Evolutionary conservation across 202 grass and related monocot genomes (phyloP), one percentile per base, ranked within the genome.

Genomic region (Digitaria exilis): DNA sequence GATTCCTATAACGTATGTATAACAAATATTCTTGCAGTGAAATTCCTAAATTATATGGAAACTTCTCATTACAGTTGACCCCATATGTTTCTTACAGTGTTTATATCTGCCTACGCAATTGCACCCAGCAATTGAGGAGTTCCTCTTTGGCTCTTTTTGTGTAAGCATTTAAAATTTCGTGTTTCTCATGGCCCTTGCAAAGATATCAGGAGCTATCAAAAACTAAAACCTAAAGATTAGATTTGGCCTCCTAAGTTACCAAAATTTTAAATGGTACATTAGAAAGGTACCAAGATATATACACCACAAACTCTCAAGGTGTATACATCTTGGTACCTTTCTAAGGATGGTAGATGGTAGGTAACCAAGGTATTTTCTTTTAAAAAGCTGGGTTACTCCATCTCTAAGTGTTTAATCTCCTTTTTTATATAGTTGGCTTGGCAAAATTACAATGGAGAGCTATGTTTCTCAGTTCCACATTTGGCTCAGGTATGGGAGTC

Each of bases 401-500:
- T 52, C 37, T 21, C 57, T 69, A 45, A 83, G 21, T 25, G 24
- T 63, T 18, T 62, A 73, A 48, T 62, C 81, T 39, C 52, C 7
- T 48, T 59, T 4, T 65, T 71, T 71, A n/a, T 24, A 44, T 73
- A 99, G 96, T 50, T 99, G 96, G 93, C 88, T 99, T 77, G 96
- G 96, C 67, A 99, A 99, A 88, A 75, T 99, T 31, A 99, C 96
- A 10, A 76, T 99, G 72, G 96, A 99, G 86, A 99, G 91, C 29
- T 99, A 99, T 65, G 96, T 96, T 34, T 96, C 93, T 50, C 96
- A 99, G 73, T 84, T 99, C 32, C 96, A 99, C 73, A 94, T 99
- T 62, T 98, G 96, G 96, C 91, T 98, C 69, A 87, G 90, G 96
- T 98, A 92, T 8, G 13, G 1, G 13, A 52, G 18, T n/a, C 8